Evolutionary conservation across 23 red algal species (phyloP).

Genomic region (Gracilaria domingensis): DNA sequence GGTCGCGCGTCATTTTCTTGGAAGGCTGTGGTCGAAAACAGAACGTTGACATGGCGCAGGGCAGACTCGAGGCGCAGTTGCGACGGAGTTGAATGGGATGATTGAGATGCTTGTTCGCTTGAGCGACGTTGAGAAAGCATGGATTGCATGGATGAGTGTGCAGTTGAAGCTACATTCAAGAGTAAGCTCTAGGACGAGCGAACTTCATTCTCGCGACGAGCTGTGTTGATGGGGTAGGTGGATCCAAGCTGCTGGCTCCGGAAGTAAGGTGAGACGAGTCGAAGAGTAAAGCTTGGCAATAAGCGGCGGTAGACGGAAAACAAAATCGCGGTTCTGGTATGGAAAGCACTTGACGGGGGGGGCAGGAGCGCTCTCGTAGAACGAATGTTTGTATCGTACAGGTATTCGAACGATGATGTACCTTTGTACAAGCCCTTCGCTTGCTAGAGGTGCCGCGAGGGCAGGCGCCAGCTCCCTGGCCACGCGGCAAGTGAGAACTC

Average conservation of each 20-base stretch:
- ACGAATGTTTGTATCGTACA: too few relatives aligned
- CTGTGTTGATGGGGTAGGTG: background rate
- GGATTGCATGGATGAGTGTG: background rate
- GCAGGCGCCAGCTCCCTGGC: too few relatives aligned
- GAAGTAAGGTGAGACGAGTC: background rate
- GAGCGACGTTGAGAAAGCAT: constrained; percentile 77
- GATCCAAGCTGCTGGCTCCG: background rate
- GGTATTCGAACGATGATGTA: too few relatives aligned
- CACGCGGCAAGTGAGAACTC: too few relatives aligned
- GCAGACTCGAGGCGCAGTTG: constrained; percentile 45
- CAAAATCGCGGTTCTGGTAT: background rate
- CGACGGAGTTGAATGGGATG: constrained; percentile 19
- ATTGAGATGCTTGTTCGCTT: constrained; percentile 52
- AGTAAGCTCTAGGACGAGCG: background rate
- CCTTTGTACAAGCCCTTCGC: too few relatives aligned
- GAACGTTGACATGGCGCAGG: constrained; percentile 47
- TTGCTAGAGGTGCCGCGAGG: too few relatives aligned
- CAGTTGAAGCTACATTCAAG: constrained; percentile 15
- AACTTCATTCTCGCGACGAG: background rate
- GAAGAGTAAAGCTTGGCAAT: background rate
- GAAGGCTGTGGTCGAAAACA: constrained; percentile 47
- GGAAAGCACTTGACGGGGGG: background rate
- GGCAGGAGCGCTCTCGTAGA: too few relatives aligned
- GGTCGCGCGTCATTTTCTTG: constrained; percentile 28
- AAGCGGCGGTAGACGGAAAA: background rate